Evolutionary conservation across 768 basidiomycete genomes (phyloP), one percentile per base, ranked within the genome.

Genomic region (Macrocybe gigantea): DNA sequence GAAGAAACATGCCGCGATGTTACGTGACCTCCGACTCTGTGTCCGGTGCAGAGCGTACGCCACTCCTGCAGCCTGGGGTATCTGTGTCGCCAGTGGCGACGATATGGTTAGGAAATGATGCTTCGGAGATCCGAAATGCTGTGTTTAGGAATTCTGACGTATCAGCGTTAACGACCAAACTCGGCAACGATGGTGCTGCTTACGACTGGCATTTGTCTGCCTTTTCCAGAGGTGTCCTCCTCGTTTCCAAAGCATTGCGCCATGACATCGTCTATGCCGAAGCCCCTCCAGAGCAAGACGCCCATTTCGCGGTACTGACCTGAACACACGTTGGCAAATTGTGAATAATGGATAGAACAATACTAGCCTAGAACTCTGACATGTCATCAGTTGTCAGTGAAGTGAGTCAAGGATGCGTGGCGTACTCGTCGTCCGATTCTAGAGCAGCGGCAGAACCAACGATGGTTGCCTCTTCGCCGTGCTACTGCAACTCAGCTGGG

Each of bases 41-140:
- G 87, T 83, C 4, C 93, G 83, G 56, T 84, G 84, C 47, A 97
- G 73, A 1, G 94, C 92, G 59, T 89, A 95, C 0, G 79, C 93
- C 5, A 95, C 91, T 11, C 93, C 94, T 0, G 93, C 93, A 15
- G 92, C 94, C 64, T 94, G 92, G 6, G 91, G 93, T 55, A 96
- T 90, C 66, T 97, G 93, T 1, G 94, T 97, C 7, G 88, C 91
- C 29, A 97, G 74, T 1, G 93, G 88, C 5, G 90, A 93, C 3
- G 94, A 96, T 51, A 96, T 96, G 13, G 89, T 91, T 66, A 93
- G 89, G 62, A 94, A 95, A 62, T 95, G 93, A 49, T 87, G 79
- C 49, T 80, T 68, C 1, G 78, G 75, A 5, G 92, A 92, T 10
- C 91, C 89, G 63, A 93, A 92, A 60, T 97, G 93, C 79, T 92